Base-by-base conservation (phyloP, 164 flowering plant genomes). In the Aristolochia californica region DNA sequence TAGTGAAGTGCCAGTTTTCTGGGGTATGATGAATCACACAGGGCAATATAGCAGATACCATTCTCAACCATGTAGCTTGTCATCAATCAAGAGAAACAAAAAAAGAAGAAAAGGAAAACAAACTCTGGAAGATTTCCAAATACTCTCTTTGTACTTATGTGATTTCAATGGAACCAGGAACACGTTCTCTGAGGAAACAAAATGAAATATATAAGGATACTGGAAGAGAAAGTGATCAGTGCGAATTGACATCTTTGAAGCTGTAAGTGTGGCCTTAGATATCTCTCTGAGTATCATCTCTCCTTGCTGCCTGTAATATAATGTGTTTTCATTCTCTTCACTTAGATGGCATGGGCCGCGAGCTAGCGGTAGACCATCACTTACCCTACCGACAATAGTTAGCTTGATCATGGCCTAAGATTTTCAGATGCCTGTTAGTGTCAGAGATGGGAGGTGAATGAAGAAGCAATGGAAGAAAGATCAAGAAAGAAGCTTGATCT, bases 11-110 rank as follows among this genome's bases (percentile, higher is more conserved):
- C 82, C 27, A 80, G 68, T 58, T 71, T 76, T 76, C 78, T 76
- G 57, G 85, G 85, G 62, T 80, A 80, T 34, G 78, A 66, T 53
- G 76, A 63, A 56, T 75, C 83, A 53, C 70, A 70, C 47, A 79
- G 60, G 34, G 79, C 70, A 60, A 79, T 68, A 68, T 66, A 81
- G 71, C 73, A 75, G 27, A 77, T 13, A 14, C 78, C 80, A 57
- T 70, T 63, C 62, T 70, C 77, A 11, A 81, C 64, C 64, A 77
- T 57, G 70, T 64, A 81, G 68, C 82, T 81, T 15, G 18, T 34
- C 68, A 26, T 21, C 21, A 20, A 27, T 24, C 17, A 13, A 27
- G 27, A 18, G 27, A 27, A 24, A 43, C n/a, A 52, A 44, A 62
- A 2, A 13, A 58, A n/a, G n/a, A n/a, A n/a, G n/a, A n/a, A n/a